Percentiles rank a stretch among this genome's conserved stretches.
Conservation (phyloP, 345 rosid genomes). For the Jatropha curcas region DNA sequence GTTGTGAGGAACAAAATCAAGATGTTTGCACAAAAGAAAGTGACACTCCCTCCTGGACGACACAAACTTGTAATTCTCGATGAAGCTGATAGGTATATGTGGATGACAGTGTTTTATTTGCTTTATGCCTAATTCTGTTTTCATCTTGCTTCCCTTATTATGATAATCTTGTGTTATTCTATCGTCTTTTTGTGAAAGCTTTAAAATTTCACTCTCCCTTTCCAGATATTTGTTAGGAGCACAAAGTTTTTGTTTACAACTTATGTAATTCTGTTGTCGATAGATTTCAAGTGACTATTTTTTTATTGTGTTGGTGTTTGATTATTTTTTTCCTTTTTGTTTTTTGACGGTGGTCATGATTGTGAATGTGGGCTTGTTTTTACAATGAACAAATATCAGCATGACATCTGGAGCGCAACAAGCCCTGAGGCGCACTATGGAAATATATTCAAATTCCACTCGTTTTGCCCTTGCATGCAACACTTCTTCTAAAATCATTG, state of each 20-base stretch:
- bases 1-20: conserved; percentile 94
- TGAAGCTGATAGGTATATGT: conserved; percentile 89
- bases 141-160: no score
- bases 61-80: conserved; percentile 90
- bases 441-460: conserved; percentile 88
- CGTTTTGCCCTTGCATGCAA: conserved; percentile 99
- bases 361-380: not conserved
- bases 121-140: not conserved
- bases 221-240: not conserved
- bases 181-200: not conserved
- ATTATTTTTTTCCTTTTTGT: not conserved
- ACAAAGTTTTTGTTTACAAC: not conserved
- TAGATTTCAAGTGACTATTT: not conserved
- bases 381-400: conserved; percentile 34
- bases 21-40: conserved; percentile 99
- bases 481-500: conserved; percentile 80
- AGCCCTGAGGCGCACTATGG: conserved; percentile 96
- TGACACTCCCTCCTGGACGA: conserved; percentile 81
- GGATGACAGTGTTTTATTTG: not conserved
- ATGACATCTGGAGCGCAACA: conserved; percentile 99
- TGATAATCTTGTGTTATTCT: not conserved
- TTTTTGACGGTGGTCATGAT: not conserved
- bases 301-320: not conserved
- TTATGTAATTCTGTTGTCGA: not conserved
- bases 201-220: not conserved